A percentile compares a stretch with the other conserved stretches of the same genome.
Conservation (phyloP, 129 eudicot species). For the Flaveria bidentis region DNA sequence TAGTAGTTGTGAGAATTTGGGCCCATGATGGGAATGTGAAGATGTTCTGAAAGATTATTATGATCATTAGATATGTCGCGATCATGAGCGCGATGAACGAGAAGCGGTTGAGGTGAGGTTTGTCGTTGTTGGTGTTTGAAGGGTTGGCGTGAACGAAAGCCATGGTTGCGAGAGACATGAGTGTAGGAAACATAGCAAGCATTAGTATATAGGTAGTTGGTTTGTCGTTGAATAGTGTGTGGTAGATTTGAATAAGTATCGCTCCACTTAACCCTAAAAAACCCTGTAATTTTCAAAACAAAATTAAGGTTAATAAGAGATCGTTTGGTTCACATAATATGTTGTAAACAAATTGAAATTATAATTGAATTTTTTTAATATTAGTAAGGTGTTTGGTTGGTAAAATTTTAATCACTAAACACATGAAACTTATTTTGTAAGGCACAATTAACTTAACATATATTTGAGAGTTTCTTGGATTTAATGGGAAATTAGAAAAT, state of each 20-base stretch:
- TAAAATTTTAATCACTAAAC: no score
- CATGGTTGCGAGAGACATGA: constrained; percentile 59
- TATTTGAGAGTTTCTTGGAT: no score
- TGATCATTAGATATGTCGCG: constrained; percentile 64
- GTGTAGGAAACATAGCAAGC: constrained; percentile 70
- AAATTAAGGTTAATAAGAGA: no score
- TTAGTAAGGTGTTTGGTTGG: no score
- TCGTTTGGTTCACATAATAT: no score
- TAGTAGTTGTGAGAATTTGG: constrained; percentile 31
- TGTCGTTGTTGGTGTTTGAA: constrained; percentile 39
- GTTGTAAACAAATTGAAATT: no score
- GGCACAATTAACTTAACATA: no score
- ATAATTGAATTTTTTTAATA: no score
- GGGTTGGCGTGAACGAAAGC: constrained; percentile 48
- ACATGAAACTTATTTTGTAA: no score
- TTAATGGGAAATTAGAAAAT: no score
- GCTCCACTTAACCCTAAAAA: constrained; percentile 97
- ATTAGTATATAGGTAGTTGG: constrained; percentile 62
- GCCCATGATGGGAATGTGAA: constrained; percentile 55
- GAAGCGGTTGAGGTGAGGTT: constrained; percentile 53
- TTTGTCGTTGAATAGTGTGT: constrained; percentile 48
- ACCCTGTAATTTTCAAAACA: constrained; percentile 49
- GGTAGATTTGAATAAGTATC: constrained; percentile 67
- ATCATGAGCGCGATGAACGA: constrained; percentile 50
- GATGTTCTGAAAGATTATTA: constrained; percentile 57